phyloP scores from a whole-genome alignment of 2,329 filamentous ascomycete genomes.

The Neopestalotiopsis clavispora region DNA sequence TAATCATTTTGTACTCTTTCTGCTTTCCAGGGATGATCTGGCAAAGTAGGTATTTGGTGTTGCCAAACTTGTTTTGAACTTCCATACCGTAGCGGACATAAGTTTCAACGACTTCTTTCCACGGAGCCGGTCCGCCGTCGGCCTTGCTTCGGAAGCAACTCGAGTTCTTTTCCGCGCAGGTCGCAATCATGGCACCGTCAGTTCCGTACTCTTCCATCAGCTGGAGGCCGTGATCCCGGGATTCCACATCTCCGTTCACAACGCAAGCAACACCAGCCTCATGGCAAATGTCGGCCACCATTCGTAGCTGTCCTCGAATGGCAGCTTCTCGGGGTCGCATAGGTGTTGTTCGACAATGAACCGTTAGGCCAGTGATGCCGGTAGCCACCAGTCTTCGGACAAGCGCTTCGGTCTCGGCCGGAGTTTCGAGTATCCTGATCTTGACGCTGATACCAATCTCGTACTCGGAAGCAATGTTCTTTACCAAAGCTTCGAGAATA shows the following conservation, averaged over 20 bases:
- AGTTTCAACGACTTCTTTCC: slow-evolving; percentile 77
- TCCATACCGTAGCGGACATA: slow-evolving; percentile 77
- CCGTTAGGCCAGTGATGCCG: slow-evolving; percentile 88
- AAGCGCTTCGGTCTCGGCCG: slow-evolving; percentile 75
- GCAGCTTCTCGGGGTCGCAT: slow-evolving; percentile 92
- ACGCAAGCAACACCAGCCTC: slow-evolving; percentile 88
- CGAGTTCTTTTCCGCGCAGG: slow-evolving; percentile 87
- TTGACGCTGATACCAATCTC: slow-evolving; percentile 97
- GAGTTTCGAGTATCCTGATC: slow-evolving; percentile 83
- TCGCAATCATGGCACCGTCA: slow-evolving; percentile 97
- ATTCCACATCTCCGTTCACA: slow-evolving; percentile 92
- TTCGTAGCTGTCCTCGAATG: slow-evolving; percentile 82
- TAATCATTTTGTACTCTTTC: slow-evolving; percentile 64
- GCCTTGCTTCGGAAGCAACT: slow-evolving; percentile 78
- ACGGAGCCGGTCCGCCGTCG: slow-evolving; percentile 73
- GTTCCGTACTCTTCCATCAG: slow-evolving; percentile 82
- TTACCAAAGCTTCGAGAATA: slow-evolving; percentile 83
- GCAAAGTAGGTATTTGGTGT: slow-evolving; percentile 89
- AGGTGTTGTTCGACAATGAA: slow-evolving; percentile 94
- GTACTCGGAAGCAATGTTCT: slow-evolving; percentile 75
- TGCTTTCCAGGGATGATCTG: slow-evolving; percentile 87
- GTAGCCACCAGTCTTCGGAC: slow-evolving; percentile 82
- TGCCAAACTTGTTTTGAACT: slow-evolving; percentile 85
- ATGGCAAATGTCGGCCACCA: slow-evolving; percentile 81
- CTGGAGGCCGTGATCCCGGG: slow-evolving; percentile 71